A percentile compares a stretch with the other conserved stretches of the same genome.
Evolutionary conservation across 2,329 filamentous ascomycete species (phyloP).

Genomic region (Chaetomiaceae sp.): DNA sequence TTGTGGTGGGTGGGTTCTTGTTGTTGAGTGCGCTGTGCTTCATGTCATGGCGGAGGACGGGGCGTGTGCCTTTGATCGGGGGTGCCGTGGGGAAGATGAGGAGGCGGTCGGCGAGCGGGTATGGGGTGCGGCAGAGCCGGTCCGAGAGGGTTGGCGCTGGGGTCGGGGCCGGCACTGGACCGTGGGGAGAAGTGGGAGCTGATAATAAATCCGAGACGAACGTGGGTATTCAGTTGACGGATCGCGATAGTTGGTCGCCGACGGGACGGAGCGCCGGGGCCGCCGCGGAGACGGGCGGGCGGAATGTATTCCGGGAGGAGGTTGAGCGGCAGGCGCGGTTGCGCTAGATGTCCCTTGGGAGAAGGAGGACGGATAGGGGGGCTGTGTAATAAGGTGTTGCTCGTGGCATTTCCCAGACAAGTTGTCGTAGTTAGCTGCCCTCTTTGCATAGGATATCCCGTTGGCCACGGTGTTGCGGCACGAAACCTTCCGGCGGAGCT

Average conservation of each 20-base stretch:
- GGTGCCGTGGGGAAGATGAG: slow-evolving; percentile 1
- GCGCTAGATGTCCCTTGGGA: neutral
- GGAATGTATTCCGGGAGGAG: slow-evolving; percentile 38
- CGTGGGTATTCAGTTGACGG: slow-evolving; percentile 30
- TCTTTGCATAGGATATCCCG: too few relatives aligned
- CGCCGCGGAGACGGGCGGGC: slow-evolving; percentile 1
- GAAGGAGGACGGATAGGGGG: neutral
- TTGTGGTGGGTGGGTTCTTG: slow-evolving; percentile 26
- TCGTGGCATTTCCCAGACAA: neutral
- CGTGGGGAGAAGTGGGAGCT: too few relatives aligned
- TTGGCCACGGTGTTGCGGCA: too few relatives aligned
- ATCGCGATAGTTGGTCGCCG: slow-evolving; percentile 32
- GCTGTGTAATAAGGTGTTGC: neutral
- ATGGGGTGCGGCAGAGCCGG: slow-evolving; percentile 28
- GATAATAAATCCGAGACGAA: slow-evolving; percentile 20
- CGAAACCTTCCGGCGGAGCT: too few relatives aligned
- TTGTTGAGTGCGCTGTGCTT: slow-evolving; percentile 23
- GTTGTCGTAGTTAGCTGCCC: neutral
- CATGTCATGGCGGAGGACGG: slow-evolving; percentile 27
- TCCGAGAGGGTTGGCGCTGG: slow-evolving; percentile 21
- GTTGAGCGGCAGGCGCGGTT: slow-evolving; percentile 32
- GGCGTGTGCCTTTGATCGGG: slow-evolving; percentile 24
- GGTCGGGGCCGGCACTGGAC: neutral
- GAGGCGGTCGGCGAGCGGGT: slow-evolving; percentile 20
- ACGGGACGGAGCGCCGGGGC: slow-evolving; percentile 14